These are phyloP conservation scores for Bullera alba DNA, from an alignment of 768 basidiomycete species.

Conservation along the genomic window DNA sequence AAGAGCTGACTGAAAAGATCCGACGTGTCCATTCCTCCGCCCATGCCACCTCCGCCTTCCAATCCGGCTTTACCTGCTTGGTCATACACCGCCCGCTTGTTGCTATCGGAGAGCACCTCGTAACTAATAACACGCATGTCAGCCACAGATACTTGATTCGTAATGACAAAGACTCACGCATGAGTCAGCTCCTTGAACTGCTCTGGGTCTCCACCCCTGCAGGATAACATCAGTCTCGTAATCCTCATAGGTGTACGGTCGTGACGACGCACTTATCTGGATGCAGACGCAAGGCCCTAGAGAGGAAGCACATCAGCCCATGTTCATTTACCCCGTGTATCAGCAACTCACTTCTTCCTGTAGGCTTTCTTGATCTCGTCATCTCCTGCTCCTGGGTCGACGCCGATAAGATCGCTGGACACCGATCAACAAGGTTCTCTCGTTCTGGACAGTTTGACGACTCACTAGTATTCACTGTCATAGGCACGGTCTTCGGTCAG, in stretches of 20 bases:
- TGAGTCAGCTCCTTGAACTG: constrained; percentile 84
- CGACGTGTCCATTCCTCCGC: constrained; percentile 78
- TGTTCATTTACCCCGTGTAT: constrained; percentile 2
- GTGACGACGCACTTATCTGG: constrained; percentile 16
- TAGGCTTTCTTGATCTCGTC: constrained; percentile 82
- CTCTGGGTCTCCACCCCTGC: constrained; percentile 88
- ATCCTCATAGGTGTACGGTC: background rate
- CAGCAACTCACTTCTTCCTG: constrained; percentile 81
- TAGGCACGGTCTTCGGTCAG: background rate
- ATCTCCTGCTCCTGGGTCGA: constrained; percentile 68
- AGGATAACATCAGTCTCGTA: constrained; percentile 2
- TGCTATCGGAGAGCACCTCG: constrained; percentile 79
- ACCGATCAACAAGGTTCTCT: too few relatives aligned
- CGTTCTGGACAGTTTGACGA: too few relatives aligned
- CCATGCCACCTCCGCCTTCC: constrained; percentile 42
- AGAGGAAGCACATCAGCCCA: background rate
- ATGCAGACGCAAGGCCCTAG: constrained; percentile 21
- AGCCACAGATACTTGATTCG: background rate
- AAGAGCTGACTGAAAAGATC: constrained; percentile 97
- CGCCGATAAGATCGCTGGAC: constrained; percentile 81
- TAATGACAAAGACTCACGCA: constrained; percentile 10
- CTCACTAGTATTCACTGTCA: constrained; percentile 42
- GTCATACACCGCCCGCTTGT: constrained; percentile 58
- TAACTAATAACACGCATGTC: constrained; percentile 54
- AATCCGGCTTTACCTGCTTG: constrained; percentile 80